Evolutionary conservation across 2,329 filamentous ascomycete species (phyloP).

Genomic region (Aspergillus sojae): DNA sequence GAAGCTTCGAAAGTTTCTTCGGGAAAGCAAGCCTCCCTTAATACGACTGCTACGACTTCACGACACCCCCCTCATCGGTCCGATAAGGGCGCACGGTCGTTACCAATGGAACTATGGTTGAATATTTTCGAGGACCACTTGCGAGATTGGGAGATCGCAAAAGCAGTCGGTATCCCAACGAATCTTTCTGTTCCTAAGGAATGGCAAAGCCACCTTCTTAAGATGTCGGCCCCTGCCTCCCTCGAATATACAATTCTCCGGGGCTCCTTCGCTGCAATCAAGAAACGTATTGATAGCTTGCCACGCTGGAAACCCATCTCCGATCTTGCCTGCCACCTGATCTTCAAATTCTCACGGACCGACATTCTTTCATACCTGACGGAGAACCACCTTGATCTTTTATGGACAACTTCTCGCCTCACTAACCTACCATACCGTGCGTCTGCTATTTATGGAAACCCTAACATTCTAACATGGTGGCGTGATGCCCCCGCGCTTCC

Average conservation of each 20-base stretch:
- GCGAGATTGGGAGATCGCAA: slow-evolving; percentile 88
- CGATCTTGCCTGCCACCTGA: slow-evolving; percentile 79
- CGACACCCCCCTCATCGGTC: slow-evolving; percentile 26
- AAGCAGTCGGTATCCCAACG: slow-evolving; percentile 77
- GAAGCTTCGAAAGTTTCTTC: slow-evolving; percentile 12
- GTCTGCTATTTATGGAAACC: slow-evolving; percentile 80
- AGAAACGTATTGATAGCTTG: slow-evolving; percentile 68
- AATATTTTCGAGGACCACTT: slow-evolving; percentile 78
- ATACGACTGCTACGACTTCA: slow-evolving; percentile 33
- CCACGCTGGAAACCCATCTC: slow-evolving; percentile 76
- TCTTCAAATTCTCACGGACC: slow-evolving; percentile 86
- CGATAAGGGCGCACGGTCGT: slow-evolving; percentile 31
- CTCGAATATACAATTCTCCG: slow-evolving; percentile 85
- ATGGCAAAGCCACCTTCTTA: slow-evolving; percentile 67
- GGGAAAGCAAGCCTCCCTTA: slow-evolving; percentile 51
- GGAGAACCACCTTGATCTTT: slow-evolving; percentile 70
- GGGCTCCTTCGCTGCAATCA: slow-evolving; percentile 69
- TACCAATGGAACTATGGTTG: slow-evolving; percentile 88
- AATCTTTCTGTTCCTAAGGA: slow-evolving; percentile 71
- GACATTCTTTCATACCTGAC: slow-evolving; percentile 75
- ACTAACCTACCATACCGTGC: slow-evolving; percentile 86
- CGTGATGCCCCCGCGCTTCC: slow-evolving; percentile 78
- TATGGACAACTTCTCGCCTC: slow-evolving; percentile 80
- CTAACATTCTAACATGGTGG: slow-evolving; percentile 90
- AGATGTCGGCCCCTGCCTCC: slow-evolving; percentile 69